Base-by-base conservation (phyloP, 2,329 filamentous ascomycete species). In the Monosporascus sp. region DNA sequence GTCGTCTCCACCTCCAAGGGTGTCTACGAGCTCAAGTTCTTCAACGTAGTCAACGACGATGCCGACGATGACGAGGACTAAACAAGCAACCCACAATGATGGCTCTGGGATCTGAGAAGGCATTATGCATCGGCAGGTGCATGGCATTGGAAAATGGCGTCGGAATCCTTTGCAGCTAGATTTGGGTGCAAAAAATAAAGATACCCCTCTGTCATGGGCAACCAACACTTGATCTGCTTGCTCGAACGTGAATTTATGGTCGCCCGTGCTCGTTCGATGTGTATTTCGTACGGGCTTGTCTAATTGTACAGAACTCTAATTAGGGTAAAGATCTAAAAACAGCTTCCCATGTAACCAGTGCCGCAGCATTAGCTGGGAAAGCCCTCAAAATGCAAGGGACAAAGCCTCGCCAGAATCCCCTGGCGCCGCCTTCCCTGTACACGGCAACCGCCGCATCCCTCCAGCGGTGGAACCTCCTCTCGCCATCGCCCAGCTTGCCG, bases 11-110 rank as follows among this genome's bases (percentile, higher is more conserved):
- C 93, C 75, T 91, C 89, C 76, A 93, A 93, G 82, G 93, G 94
- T 74, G 92, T 97, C 64, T 99, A 99, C 83, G 92, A 97, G 84
- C 88, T 99, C 79, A 92, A 96, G 83, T 99, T 99, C 92, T 99
- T 96, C 91, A 99, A 99, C 84, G 92, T 99, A 73, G 93, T 97
- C 71, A 94, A 96, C 78, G 94, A 99, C 75, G 93, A 92, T 75
- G 92, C 84, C 68, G 94, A 97, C 66, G 94, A 99, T 72, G 94
- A 99, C 74, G 94, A 99, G 72, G 94, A 99, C 78, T 99, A 97
- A 84, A 85, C 68, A 67, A 46, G 50, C 51, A 56, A 18, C 20
- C 43, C 24, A 48, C 11, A 31, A 37, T 46, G 27, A 56, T 31
- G 17, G 8, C 8, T 17, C 24, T 14, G 17, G 43, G 14, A 5